These are phyloP conservation scores for Boletus rex-veris DNA, from an alignment of 768 basidiomycete species.

Conservation along the genomic window DNA sequence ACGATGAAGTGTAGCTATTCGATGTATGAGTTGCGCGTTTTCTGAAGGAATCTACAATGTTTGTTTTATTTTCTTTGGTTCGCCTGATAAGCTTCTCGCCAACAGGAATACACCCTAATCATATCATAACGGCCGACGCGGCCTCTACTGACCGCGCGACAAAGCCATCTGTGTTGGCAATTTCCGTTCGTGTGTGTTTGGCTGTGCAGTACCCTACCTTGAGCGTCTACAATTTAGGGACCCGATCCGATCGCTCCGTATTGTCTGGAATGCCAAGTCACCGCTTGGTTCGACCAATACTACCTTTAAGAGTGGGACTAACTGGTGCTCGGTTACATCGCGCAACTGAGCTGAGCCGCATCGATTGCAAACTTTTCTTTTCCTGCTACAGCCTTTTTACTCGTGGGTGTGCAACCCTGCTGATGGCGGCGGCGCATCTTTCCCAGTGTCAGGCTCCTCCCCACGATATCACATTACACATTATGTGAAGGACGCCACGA, in stretches of 20 bases:
- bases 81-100: conserved; percentile 6
- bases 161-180: neutral
- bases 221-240: conserved; percentile 3
- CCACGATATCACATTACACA: neutral
- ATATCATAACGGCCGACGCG: neutral
- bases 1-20: conserved; percentile 33
- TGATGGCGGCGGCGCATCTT: neutral
- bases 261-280: conserved; percentile 11
- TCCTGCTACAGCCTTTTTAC: conserved; percentile 8
- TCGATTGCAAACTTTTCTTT: neutral
- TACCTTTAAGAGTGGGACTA: neutral
- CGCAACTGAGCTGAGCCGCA: conserved; percentile 1
- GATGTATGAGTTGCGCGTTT: conserved; percentile 11
- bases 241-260: conserved; percentile 18
- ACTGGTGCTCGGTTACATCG: neutral
- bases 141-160: neutral
- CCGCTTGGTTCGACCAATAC: conserved; percentile 1
- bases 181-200: neutral
- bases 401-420: conserved; percentile 16
- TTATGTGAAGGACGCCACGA: conserved; percentile 15
- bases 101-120: neutral
- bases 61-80: neutral
- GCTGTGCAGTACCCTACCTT: conserved; percentile 3
- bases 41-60: conserved; percentile 1
- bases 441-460: conserved; percentile 10